A percentile compares a stretch with the other conserved stretches of the same genome.
phyloP scores from a whole-genome alignment of 2,329 filamentous ascomycete genomes.

The Dactylella cylindrospora region DNA sequence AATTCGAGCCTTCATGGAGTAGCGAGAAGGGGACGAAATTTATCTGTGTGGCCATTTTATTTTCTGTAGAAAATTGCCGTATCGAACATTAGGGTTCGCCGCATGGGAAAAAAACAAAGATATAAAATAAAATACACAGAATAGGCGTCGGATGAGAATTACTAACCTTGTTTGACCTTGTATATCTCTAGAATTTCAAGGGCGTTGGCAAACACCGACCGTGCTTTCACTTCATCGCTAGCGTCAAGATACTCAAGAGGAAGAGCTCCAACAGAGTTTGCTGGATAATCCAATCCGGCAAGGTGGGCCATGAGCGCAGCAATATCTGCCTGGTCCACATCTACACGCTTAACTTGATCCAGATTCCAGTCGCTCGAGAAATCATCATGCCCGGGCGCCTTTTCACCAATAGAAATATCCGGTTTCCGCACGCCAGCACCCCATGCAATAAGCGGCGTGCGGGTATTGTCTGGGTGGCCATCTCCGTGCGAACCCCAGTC shows the following conservation, averaged over 20 bases:
- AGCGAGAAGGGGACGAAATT: conserved; percentile 74
- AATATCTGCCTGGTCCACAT: conserved; percentile 91
- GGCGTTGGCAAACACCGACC: conserved; percentile 80
- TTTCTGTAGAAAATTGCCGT: conserved; percentile 53
- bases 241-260: conserved; percentile 80
- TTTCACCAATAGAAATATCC: conserved; percentile 84
- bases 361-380: conserved; percentile 88
- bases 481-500: conserved; percentile 99
- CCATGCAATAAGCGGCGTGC: conserved; percentile 90
- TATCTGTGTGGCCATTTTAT: conserved; percentile 74
- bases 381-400: conserved; percentile 80
- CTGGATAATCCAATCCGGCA: conserved; percentile 82
- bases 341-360: conserved; percentile 76
- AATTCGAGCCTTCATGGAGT: conserved; percentile 59
- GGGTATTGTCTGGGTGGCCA: conserved; percentile 93
- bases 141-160: neutral
- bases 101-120: neutral
- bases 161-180: conserved; percentile 72
- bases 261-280: conserved; percentile 92
- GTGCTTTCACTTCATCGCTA: conserved; percentile 72
- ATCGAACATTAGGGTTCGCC: neutral
- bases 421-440: conserved; percentile 80
- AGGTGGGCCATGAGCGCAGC: conserved; percentile 95
- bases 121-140: too few species aligned
- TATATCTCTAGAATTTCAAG: conserved; percentile 93